Percentiles rank a stretch among this genome's conserved stretches.
These are phyloP conservation scores for Collybia nuda DNA, from an alignment of 768 basidiomycete genomes.

Conservation along the genomic window DNA sequence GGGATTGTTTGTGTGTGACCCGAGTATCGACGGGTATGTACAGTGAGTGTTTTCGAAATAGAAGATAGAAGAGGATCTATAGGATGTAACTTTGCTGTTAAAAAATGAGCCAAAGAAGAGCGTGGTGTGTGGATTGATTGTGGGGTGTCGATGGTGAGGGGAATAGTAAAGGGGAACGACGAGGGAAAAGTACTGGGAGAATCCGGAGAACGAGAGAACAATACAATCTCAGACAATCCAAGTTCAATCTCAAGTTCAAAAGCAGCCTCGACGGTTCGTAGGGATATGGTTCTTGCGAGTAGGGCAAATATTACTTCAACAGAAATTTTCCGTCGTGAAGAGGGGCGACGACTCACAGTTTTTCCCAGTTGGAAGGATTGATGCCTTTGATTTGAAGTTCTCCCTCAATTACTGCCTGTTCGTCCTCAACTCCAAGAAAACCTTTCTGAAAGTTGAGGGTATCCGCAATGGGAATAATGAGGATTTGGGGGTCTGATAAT, in stretches of 20 bases:
- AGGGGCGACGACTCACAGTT: constrained; percentile 57
- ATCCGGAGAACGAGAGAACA: constrained; percentile 45
- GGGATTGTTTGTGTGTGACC: constrained; percentile 59
- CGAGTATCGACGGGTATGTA: constrained; percentile 76
- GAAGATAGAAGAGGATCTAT: constrained; percentile 32
- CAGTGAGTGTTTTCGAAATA: constrained; percentile 56
- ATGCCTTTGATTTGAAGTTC: constrained; percentile 83
- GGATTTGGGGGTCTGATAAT: constrained; percentile 50
- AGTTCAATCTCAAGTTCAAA: constrained; percentile 68
- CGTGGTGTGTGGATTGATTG: constrained; percentile 78
- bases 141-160: constrained; percentile 75
- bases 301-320: constrained; percentile 8
- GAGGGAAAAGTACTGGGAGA: constrained; percentile 48
- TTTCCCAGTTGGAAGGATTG: constrained; percentile 55
- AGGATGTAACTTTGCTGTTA: constrained; percentile 68
- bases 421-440: constrained; percentile 80
- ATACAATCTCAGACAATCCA: constrained; percentile 50
- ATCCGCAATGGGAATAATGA: constrained; percentile 71
- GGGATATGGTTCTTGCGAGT: constrained; percentile 53
- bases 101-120: constrained; percentile 69
- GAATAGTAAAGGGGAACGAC: constrained; percentile 79
- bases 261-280: constrained; percentile 68
- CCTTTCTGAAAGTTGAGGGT: constrained; percentile 83
- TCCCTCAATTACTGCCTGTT: constrained; percentile 82
- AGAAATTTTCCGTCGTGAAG: constrained; percentile 2